Conservation (phyloP, 768 basidiomycete genomes). For the Symmetrospora coprosmae region DNA sequence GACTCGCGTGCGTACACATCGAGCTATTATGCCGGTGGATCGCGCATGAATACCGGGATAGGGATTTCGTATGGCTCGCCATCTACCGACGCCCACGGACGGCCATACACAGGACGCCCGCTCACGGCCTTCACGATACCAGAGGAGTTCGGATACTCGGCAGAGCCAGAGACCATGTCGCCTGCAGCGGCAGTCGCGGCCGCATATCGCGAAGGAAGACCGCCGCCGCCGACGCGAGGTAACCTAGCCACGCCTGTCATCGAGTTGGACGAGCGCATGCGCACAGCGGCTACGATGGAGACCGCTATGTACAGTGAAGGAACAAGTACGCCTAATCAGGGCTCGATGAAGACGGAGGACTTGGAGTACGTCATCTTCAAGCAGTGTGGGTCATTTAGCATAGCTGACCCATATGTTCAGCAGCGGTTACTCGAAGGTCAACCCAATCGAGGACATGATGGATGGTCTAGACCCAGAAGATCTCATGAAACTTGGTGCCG, state of each 20-base stretch:
- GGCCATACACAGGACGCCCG: not conserved
- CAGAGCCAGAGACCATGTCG: not conserved
- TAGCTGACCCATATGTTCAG: not conserved
- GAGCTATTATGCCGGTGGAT: constrained; percentile 5
- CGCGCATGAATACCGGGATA: constrained; percentile 1
- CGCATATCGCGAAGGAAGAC: constrained; percentile 11
- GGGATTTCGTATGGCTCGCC: not conserved
- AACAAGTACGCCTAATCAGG: too few relatives aligned
- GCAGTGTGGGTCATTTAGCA: not conserved
- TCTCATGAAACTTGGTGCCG: not conserved
- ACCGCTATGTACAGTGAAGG: too few relatives aligned
- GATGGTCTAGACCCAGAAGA: constrained; percentile 8
- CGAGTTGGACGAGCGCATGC: constrained; percentile 13
- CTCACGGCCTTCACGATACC: constrained; percentile 8
- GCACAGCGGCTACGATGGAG: not conserved
- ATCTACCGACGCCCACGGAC: not conserved
- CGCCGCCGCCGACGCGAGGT: not conserved
- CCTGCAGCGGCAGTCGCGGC: constrained; percentile 12
- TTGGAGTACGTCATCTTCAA: not conserved
- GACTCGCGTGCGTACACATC: too few relatives aligned
- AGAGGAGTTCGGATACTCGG: too few relatives aligned
- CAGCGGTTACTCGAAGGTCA: too few relatives aligned
- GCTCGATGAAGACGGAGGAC: too few relatives aligned
- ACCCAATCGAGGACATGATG: not conserved
- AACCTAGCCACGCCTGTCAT: constrained; percentile 8